Evolutionary conservation across 768 basidiomycete species (phyloP), one percentile per base, ranked within the genome.

Genomic region (Trametes punicea): DNA sequence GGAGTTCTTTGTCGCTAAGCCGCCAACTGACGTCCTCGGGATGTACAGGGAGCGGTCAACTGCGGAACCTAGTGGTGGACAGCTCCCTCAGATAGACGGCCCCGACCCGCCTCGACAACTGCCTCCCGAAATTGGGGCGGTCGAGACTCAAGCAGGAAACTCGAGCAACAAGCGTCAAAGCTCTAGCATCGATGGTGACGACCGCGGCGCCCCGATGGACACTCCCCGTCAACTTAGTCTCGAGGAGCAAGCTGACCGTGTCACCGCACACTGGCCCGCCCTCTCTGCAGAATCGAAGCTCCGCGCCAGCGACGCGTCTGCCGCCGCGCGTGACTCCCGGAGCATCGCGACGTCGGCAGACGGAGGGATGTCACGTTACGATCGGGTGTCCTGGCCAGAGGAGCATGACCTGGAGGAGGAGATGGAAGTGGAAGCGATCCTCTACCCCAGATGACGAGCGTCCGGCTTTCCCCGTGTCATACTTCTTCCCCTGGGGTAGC

Each of bases 351-450:
- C 15, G 26, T 54, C 26, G 33, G 23, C 18, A 27, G 25, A 4
- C 15, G 11, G 33, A 6, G 52, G 13, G 10, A 6, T 21, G n/a
- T 23, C 25, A 23, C 11, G 45, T 20, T 26, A 25, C 15, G 33
- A 13, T 46, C 44, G 31, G 34, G 34, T 21, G 34, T n/a, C 34
- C 20, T 18, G 42, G 8, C 10, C 31, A 16, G 42, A 27, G 1
- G 44, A 29, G 44, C 33, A 30, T 46, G 52, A 54, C 44, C 34
- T 18, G 27, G 25, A 46, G 26, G 51, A 53, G 23, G 44, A 54
- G 34, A 38, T 46, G 52, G 52, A 54, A 34, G 52, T 54, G 45
- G 44, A 46, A 30, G 33, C 44, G 10, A 54, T 54, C 31, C 34
- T 54, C 26, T 8, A 26, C 26, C 25, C 23, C 44, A 23, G 4